Base-by-base conservation (phyloP, 345 rosid genomes). In the Populus simonii region DNA sequence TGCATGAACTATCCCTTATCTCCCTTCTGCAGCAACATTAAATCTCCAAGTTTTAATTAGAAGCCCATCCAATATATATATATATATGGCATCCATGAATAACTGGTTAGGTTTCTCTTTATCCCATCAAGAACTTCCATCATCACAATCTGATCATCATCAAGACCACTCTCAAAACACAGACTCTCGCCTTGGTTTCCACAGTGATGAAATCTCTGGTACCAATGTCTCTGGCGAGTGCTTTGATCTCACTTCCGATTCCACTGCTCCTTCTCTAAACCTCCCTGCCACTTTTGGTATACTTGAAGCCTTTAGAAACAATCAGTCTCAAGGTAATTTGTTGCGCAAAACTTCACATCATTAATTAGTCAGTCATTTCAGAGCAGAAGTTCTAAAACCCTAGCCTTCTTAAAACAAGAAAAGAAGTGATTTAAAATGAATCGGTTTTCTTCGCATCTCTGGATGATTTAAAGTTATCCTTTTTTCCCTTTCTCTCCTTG, bases 271-370 rank as follows among this genome's bases (percentile, higher is more conserved):
- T 55, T 70, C 88, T 76, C 83, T 86, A 55, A 82, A 79, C 59
- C 83, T 86, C 33, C 81, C 89, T 69, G 79, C 90, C 27, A 76
- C 91, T 73, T 90, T 85, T 71, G 92, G 89, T 77, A 86, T 80
- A 49, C 90, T 88, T 78, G 93, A 92, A 85, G 87, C 88, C 68
- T 88, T 88, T 90, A 80, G 79, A 83, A 89, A 83, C 86, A 86
- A 86, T 79, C 89, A 77, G 55, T 83, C 88, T 87, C 97, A 89
- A 87, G 97, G 93, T 90, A 33, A 33, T 33, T 57, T 51, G 77
- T 45, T 15, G 23, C 27, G 8, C 35, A 25, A 38, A 13, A n/a
- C 65, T 59, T 59, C 15, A 3, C 25, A 3, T 59, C 15, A 10
- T 59, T 59, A 23, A 9, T 59, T 16, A 18, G 18, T 2, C 53